These are phyloP conservation scores for Monosporascus sp. DNA, from an alignment of 2,329 filamentous ascomycete species.

Conservation along the genomic window DNA sequence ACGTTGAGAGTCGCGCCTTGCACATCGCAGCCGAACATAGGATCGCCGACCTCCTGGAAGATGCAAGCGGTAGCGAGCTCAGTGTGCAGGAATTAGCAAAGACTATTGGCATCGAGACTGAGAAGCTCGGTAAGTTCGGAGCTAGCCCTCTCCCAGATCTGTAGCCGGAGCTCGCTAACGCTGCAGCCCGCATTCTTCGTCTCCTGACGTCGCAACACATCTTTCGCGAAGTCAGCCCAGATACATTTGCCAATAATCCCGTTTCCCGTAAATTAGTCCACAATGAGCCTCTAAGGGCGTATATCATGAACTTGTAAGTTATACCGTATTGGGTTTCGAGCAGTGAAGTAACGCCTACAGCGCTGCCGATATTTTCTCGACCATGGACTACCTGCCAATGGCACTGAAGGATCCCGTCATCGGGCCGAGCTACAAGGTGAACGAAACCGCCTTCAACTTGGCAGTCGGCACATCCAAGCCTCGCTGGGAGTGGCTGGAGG, in stretches of 20 bases:
- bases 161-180: background rate
- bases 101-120: background rate
- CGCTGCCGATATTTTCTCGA: background rate
- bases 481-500: slow-evolving; percentile 13
- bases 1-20: background rate
- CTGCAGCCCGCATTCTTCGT: background rate
- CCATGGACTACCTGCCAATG: slow-evolving; percentile 11
- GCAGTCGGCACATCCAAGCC: slow-evolving; percentile 7
- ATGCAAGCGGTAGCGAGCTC: background rate
- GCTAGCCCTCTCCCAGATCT: background rate
- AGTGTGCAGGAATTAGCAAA: background rate
- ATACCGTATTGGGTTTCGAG: background rate
- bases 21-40: slow-evolving; percentile 1
- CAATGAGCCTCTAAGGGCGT: background rate
- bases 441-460: slow-evolving; percentile 9
- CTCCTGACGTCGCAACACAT: background rate
- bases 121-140: background rate
- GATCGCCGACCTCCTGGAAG: background rate
- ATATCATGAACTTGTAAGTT: slow-evolving; percentile 1
- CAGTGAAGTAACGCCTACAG: background rate
- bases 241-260: background rate
- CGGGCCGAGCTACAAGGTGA: slow-evolving; percentile 12
- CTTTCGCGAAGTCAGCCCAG: background rate
- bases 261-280: background rate
- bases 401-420: slow-evolving; percentile 10